Percentiles rank a stretch among this genome's conserved stretches.
phyloP scores from a whole-genome alignment of 148 eudicot species.

The Talinum fruticosum region DNA sequence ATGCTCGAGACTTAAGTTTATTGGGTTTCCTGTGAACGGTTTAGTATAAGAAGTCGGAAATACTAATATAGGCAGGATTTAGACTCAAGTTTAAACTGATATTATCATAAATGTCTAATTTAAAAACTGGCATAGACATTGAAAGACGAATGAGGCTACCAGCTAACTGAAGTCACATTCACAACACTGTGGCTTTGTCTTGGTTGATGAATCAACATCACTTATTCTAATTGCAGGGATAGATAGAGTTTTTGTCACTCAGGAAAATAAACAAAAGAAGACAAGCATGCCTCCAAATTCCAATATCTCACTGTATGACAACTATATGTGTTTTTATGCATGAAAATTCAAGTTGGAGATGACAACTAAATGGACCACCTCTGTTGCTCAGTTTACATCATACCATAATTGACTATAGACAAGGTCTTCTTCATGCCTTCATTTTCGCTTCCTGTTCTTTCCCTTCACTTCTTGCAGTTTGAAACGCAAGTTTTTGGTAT shows the following conservation, averaged over 20 bases:
- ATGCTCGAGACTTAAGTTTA: too few species aligned
- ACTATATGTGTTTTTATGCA: neutral
- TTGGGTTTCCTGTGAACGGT: too few species aligned
- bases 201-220: constrained; percentile 15
- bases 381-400: neutral
- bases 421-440: neutral
- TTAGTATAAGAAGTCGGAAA: too few species aligned
- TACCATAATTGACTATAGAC: neutral
- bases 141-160: too few species aligned
- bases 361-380: constrained; percentile 16
- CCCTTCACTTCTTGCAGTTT: neutral
- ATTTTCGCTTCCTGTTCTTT: too few species aligned
- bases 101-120: too few species aligned
- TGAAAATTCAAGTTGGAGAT: neutral
- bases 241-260: constrained; percentile 3
- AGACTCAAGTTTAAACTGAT: too few species aligned
- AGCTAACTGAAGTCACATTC: too few species aligned
- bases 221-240: constrained; percentile 21
- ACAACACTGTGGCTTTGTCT: too few species aligned
- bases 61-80: too few species aligned
- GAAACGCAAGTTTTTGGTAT: neutral
- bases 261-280: constrained; percentile 11
- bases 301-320: neutral
- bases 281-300: constrained; percentile 16
- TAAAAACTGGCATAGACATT: too few species aligned